Evolutionary conservation across 306 rosid species (phyloP), one percentile per base, ranked within the genome.

Genomic region (Corylus avellana): DNA sequence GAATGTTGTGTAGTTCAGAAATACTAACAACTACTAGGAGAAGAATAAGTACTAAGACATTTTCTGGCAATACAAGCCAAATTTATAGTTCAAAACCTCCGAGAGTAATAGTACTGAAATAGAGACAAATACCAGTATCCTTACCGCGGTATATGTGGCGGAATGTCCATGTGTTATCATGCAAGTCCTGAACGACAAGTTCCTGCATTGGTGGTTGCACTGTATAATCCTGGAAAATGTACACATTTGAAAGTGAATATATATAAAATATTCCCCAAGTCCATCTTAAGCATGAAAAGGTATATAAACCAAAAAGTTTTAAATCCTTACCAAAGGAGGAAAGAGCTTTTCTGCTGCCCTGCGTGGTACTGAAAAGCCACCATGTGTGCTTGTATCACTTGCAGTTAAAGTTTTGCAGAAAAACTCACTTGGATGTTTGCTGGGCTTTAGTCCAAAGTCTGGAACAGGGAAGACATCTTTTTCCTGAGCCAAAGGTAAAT

Each of bases 381-480:
- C 98, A 63, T 92, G 98, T 0, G 98, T 92, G 86, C 98, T 94
- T 2, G 97, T 92, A 70, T 94, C 98, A 85, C 98, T 94, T 57
- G 98, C 97, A 13, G 98, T 94, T 87, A 96, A 91, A 56, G 93
- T 92, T 84, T 94, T 94, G 88, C 98, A 94, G 92, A 94, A 94
- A 83, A 92, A 94, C 62, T 94, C 98, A 74, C 63, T 93, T 13
- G 99, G 98, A 82, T 96, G 99, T 74, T 93, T 96, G 73, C 93
- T 91, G 12, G 92, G 89, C 90, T 81, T 88, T 48, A 88, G 32
- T 63, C 99, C 97, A 69, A 90, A 96, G 57, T 96, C 98, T 16
- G 97, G 91, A 54, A 93, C 79, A 25, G 97, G 92, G 80, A 96
- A 93, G 6, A 91, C 91, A 77, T 96, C 99, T 74, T 84, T 96